Percentiles rank a stretch among this genome's conserved stretches.
Conservation (phyloP, 139 green algal genomes). For the Helicosporidium sp. region DNA sequence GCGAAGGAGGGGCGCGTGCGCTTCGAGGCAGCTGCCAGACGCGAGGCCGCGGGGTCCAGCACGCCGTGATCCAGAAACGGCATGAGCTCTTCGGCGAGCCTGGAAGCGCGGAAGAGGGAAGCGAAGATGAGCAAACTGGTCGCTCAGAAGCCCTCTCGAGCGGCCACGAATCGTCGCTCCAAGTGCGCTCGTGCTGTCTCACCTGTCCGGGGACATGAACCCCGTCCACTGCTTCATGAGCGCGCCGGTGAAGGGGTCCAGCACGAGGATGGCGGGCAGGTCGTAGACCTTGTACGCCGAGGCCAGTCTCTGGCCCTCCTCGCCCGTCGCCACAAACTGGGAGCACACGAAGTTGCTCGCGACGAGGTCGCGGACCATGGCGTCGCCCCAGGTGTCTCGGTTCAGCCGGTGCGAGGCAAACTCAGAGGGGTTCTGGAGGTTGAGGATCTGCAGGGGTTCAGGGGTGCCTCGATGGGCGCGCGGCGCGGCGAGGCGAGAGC, state of each 20-base stretch:
- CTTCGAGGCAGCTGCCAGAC: constrained; percentile 18
- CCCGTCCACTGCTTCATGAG: constrained; percentile 41
- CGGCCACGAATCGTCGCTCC: too few species aligned
- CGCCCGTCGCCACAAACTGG: constrained; percentile 29
- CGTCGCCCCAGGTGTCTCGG: constrained; percentile 59
- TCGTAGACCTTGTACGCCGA: constrained; percentile 33
- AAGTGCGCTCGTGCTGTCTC: too few species aligned
- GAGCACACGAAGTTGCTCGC: constrained; percentile 53
- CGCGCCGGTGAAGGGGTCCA: constrained; percentile 61
- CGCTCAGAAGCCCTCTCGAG: too few species aligned
- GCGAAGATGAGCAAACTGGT: neutral
- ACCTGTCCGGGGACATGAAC: constrained; percentile 47
- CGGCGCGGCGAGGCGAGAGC: too few species aligned
- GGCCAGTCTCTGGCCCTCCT: constrained; percentile 8
- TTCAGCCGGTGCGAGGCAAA: constrained; percentile 67
- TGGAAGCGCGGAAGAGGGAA: constrained; percentile 3
- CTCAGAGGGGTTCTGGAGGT: constrained; percentile 53
- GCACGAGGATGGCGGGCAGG: constrained; percentile 38
- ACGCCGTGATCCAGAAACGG: constrained; percentile 60
- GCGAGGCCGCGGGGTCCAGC: constrained; percentile 28
- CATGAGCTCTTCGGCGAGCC: constrained; percentile 53
- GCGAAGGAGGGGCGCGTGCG: too few species aligned
- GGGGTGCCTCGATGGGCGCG: too few species aligned
- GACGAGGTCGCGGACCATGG: constrained; percentile 38
- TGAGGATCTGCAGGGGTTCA: constrained; percentile 48